Evolutionary conservation across 2,329 filamentous ascomycete genomes (phyloP), one percentile per base, ranked within the genome.

Genomic region (Fusarium sp.): DNA sequence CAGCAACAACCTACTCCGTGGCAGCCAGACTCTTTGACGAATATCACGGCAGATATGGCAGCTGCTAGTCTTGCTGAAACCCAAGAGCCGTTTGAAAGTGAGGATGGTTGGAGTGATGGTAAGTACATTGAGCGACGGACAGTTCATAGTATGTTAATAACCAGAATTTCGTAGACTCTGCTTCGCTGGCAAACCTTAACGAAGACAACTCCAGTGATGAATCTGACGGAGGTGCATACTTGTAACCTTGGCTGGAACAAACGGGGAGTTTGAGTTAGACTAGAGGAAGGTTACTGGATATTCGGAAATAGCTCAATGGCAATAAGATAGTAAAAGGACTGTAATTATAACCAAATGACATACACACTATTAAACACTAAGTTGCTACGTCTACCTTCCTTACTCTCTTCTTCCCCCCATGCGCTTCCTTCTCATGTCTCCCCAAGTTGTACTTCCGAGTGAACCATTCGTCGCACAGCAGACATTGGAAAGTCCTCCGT

Each of bases 11-110:
- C 33, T 11, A 27, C 35, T 27, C 37, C 54, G 14, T 60, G 61
- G 23, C 69, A 67, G 5, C 37, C 47, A 1, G 66, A 71, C 41
- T 71, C 69, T 17, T 13, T 68, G 10, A 72, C 69, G 11, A 71
- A 59, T 6, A 57, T 70, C 2, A 65, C 68, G 7, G 32, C 20
- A 9, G 52, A 40, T 8, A 50, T 51, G 39, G 49, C 25, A 2
- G 27, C 47, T 11, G 22, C 25, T 11, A 44, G 39, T 2, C 48
- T 47, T 5, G 59, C 52, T 2, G 67, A 72, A 2, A 5, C 43
- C 10, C 63, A 58, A 25, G 45, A 53, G 6, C 20, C 37, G 25
- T 30, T 49, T 6, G 25, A 14, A 0, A 37, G 11, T 7, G 57
- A 39, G 10, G 25, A 46, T 30, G 52, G 45, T 15, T 47, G 19